Percentiles rank a stretch among this genome's conserved stretches.
These are phyloP conservation scores for Penicillium lividum DNA, from an alignment of 495 filamentous ascomycete genomes.

Conservation along the genomic window DNA sequence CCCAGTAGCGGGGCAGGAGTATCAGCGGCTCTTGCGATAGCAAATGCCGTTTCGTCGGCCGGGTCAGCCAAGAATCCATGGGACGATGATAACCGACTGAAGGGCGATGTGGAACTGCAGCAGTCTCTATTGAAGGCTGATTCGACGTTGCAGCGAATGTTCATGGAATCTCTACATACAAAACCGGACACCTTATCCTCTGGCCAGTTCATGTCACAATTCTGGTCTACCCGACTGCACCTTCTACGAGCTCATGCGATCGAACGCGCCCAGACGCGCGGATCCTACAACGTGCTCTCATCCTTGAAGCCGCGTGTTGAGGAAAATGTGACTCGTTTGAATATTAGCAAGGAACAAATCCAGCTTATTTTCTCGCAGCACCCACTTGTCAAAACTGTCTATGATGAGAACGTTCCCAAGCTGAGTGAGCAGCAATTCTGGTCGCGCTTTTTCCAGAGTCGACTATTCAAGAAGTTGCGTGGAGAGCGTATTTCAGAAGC, in stretches of 20 bases:
- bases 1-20: slow-evolving; percentile 41
- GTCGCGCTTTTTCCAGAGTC: slow-evolving; percentile 86
- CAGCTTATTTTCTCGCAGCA: slow-evolving; percentile 91
- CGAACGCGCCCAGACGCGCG: slow-evolving; percentile 78
- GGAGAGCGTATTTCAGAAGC: slow-evolving; percentile 78
- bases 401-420: slow-evolving; percentile 90
- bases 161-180: slow-evolving; percentile 72
- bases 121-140: slow-evolving; percentile 80
- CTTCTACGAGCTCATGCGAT: slow-evolving; percentile 88
- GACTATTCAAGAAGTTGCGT: slow-evolving; percentile 86
- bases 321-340: slow-evolving; percentile 75
- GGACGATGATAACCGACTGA: slow-evolving; percentile 77
- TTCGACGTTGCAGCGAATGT: slow-evolving; percentile 70
- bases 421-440: slow-evolving; percentile 81
- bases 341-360: slow-evolving; percentile 89
- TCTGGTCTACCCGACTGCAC: slow-evolving; percentile 86
- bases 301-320: slow-evolving; percentile 80
- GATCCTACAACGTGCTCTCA: slow-evolving; percentile 89
- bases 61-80: slow-evolving; percentile 52
- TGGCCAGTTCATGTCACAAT: slow-evolving; percentile 78
- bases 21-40: slow-evolving; percentile 60
- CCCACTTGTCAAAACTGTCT: slow-evolving; percentile 84
- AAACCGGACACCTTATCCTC: slow-evolving; percentile 80
- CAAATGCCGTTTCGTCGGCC: slow-evolving; percentile 51
- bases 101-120: slow-evolving; percentile 74